phyloP scores from a whole-genome alignment of 2,329 filamentous ascomycete species.

The Colletotrichum shisoi region DNA sequence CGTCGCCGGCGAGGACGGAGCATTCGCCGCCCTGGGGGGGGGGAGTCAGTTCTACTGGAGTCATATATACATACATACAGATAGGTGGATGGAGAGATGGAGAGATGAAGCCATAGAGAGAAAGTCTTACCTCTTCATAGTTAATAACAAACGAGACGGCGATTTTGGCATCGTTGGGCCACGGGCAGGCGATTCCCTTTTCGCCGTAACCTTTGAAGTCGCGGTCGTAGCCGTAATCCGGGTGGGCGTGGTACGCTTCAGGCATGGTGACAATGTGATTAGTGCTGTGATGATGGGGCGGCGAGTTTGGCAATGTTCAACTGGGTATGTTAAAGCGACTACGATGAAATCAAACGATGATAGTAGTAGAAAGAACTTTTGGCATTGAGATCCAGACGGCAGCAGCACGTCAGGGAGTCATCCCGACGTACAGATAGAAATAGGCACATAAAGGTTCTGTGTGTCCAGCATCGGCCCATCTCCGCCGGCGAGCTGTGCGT shows the following conservation, averaged over 20 bases:
- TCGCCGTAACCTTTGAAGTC: constrained; percentile 54
- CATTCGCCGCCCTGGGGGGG: constrained; percentile 47
- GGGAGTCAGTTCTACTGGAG: not conserved
- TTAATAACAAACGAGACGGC: constrained; percentile 57
- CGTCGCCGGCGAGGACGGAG: constrained; percentile 51
- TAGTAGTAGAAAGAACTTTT: not conserved
- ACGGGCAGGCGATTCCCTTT: constrained; percentile 47
- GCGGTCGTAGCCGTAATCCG: constrained; percentile 46
- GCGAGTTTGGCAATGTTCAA: too few species aligned
- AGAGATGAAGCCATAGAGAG: not conserved
- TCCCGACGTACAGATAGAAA: constrained; percentile 22
- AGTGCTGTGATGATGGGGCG: not conserved
- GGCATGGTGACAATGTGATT: constrained; percentile 41
- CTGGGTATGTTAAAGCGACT: too few species aligned
- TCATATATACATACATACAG: too few species aligned
- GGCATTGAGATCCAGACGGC: too few species aligned
- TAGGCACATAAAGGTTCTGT: not conserved
- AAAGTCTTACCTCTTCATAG: constrained; percentile 53
- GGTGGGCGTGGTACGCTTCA: constrained; percentile 44
- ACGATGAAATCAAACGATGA: not conserved
- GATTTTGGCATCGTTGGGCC: constrained; percentile 55
- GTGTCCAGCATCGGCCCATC: constrained; percentile 9
- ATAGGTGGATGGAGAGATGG: too few species aligned
- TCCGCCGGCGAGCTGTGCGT: constrained; percentile 3
- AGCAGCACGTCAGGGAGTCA: not conserved